Base-by-base conservation (phyloP, 768 basidiomycete genomes). In the Boletales sp. region DNA sequence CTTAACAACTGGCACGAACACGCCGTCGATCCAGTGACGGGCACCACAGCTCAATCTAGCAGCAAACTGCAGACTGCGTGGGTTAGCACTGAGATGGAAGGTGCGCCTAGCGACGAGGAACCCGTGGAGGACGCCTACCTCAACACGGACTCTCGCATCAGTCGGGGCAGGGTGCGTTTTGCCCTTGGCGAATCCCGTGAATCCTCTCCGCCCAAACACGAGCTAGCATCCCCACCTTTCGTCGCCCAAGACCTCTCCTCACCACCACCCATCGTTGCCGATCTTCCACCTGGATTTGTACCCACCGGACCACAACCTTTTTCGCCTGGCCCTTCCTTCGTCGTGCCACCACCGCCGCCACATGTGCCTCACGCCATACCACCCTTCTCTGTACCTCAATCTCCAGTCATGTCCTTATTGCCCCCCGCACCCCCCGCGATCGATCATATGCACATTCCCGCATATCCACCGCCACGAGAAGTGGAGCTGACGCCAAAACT, bases 401-500 rank as follows among this genome's bases (percentile, higher is more conserved):
- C 66, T 38, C 60, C 65, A 9, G 14, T 14, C 50, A 61, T 62
- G 9, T 62, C 49, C 41, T 49, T 11, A 29, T 38, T 14, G 34
- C 43, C 41, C 43, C 41, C 57, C 44, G 43, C 47, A 19, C 48
- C 48, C 0, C 43, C 42, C 11, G 12, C 43, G 44, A 34, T 44
- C 2, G 61, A 62, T 9, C 4, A 34, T 30, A 41, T 52, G 18
- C 54, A 50, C 5, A 37, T 43, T 8, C 60, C 57, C 35, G 27
- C 61, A 47, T 64, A 58, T 32, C 61, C 61, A 15, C 51, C 55
- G 9, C 59, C 61, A 39, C 48, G 56, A 18, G 44, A 63, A 15
- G 46, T 51, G 18, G 83, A 84, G 30, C 68, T 93, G 40, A 81
- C 87, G 1, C 82, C 87, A 5, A 72, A 72, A 45, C 63, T 83